A percentile compares a stretch with the other conserved stretches of the same genome.
These are phyloP conservation scores for Arachis hypogaea DNA, from an alignment of 306 rosid genomes.

Conservation along the genomic window DNA sequence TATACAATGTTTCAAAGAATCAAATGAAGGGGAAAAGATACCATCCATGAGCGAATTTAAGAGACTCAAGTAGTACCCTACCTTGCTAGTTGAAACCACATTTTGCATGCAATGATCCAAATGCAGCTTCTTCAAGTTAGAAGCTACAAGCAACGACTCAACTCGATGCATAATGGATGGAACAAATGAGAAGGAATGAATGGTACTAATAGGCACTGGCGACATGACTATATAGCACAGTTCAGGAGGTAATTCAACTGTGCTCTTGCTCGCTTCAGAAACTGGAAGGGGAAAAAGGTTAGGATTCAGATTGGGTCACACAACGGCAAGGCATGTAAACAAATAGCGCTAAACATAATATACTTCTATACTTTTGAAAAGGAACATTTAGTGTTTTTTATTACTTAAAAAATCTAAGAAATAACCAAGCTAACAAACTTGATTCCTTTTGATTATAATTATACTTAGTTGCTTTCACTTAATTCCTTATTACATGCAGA, in stretches of 20 bases:
- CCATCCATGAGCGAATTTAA: background rate
- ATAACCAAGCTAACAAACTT: slow-evolving; percentile 1
- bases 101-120: slow-evolving; percentile 59
- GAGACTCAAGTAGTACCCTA: slow-evolving; percentile 24
- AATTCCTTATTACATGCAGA: slow-evolving; percentile 27
- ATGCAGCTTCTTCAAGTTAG: slow-evolving; percentile 62
- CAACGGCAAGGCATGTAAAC: slow-evolving; percentile 15
- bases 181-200: slow-evolving; percentile 68
- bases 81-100: slow-evolving; percentile 66
- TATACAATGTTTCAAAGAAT: slow-evolving; percentile 10
- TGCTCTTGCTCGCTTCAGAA: slow-evolving; percentile 55
- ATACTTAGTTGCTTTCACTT: background rate
- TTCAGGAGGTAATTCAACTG: slow-evolving; percentile 85
- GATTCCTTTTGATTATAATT: slow-evolving; percentile 16
- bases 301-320: slow-evolving; percentile 27
- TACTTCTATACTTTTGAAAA: background rate
- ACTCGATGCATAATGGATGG: slow-evolving; percentile 85
- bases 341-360: slow-evolving; percentile 3
- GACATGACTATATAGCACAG: slow-evolving; percentile 74
- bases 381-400: background rate
- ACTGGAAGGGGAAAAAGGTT: background rate
- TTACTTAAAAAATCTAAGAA: background rate
- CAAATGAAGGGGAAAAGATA: background rate
- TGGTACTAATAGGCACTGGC: slow-evolving; percentile 52
- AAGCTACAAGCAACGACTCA: slow-evolving; percentile 69